A percentile compares a stretch with the other conserved stretches of the same genome.
These are phyloP conservation scores for Penicillium canariense DNA, from an alignment of 495 filamentous ascomycete genomes.

Conservation along the genomic window DNA sequence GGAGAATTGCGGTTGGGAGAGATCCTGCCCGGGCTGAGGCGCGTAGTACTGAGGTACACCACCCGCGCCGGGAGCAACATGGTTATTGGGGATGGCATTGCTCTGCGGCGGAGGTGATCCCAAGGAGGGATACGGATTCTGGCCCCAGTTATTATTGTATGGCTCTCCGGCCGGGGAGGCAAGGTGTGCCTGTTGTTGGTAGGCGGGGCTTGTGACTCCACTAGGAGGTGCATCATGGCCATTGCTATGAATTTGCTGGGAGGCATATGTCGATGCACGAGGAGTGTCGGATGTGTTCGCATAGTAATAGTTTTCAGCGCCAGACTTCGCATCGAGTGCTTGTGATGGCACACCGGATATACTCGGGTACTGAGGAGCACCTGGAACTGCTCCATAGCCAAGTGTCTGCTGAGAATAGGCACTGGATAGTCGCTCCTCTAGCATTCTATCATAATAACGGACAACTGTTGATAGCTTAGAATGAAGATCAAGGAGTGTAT, in stretches of 20 bases:
- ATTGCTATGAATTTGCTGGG: conserved; percentile 32
- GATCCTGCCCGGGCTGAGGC: conserved; percentile 27
- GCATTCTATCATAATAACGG: conserved; percentile 97
- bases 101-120: conserved; percentile 30
- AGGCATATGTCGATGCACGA: conserved; percentile 41
- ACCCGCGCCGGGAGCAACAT: conserved; percentile 15
- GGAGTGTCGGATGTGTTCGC: conserved; percentile 55
- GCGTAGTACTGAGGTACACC: conserved; percentile 34
- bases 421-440: conserved; percentile 89
- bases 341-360: conserved; percentile 61
- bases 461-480: conserved; percentile 95
- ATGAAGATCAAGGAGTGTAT: conserved; percentile 91
- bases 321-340: conserved; percentile 45
- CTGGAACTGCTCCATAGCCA: conserved; percentile 44
- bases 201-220: conserved; percentile 28
- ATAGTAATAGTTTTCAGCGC: conserved; percentile 79
- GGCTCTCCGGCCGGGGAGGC: conserved; percentile 23
- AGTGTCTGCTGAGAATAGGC: conserved; percentile 80
- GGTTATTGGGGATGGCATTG: conserved; percentile 18
- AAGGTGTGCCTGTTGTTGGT: conserved; percentile 24
- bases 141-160: conserved; percentile 28
- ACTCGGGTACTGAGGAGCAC: conserved; percentile 53
- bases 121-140: conserved; percentile 26
- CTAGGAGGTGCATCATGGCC: conserved; percentile 17
- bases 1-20: conserved; percentile 16